These are phyloP conservation scores for Thelonectria rubi DNA, from an alignment of 2,329 filamentous ascomycete species.

Conservation along the genomic window DNA sequence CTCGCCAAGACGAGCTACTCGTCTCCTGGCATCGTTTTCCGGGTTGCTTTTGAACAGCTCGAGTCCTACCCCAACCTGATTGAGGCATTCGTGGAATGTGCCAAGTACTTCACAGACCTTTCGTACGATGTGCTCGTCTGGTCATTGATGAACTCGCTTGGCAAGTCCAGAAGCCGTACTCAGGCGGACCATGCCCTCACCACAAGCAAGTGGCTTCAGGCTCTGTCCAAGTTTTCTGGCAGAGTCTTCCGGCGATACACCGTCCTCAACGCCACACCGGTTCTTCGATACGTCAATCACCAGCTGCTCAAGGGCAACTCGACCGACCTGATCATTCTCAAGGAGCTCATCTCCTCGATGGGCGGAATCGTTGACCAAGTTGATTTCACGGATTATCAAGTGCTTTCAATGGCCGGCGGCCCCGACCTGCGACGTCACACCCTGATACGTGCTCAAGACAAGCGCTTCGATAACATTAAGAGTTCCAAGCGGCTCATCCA, in stretches of 20 bases:
- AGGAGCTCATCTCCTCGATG: slow-evolving; percentile 92
- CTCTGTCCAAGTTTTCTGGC: slow-evolving; percentile 89
- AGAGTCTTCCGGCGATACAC: slow-evolving; percentile 88
- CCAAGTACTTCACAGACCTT: slow-evolving; percentile 90
- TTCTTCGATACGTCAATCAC: slow-evolving; percentile 88
- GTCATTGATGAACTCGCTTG: slow-evolving; percentile 82
- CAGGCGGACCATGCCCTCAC: slow-evolving; percentile 72
- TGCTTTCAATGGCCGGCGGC: slow-evolving; percentile 88
- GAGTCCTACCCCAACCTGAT: slow-evolving; percentile 96
- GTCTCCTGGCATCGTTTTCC: slow-evolving; percentile 91
- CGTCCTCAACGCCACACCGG: slow-evolving; percentile 82
- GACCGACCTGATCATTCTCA: slow-evolving; percentile 89
- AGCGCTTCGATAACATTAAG: slow-evolving; percentile 76
- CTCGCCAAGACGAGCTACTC: slow-evolving; percentile 93
- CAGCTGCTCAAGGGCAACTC: slow-evolving; percentile 85
- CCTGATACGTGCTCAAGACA: slow-evolving; percentile 81
- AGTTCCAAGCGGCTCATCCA: slow-evolving; percentile 84
- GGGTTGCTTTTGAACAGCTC: slow-evolving; percentile 86
- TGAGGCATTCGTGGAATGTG: slow-evolving; percentile 92
- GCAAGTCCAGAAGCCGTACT: slow-evolving; percentile 69
- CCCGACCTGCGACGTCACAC: slow-evolving; percentile 81
- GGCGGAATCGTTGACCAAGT: slow-evolving; percentile 88
- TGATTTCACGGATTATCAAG: slow-evolving; percentile 88
- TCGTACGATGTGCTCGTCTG: slow-evolving; percentile 94
- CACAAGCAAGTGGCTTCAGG: slow-evolving; percentile 91